These are phyloP conservation scores for Mycena maculata DNA, from an alignment of 768 basidiomycete genomes.

Conservation along the genomic window DNA sequence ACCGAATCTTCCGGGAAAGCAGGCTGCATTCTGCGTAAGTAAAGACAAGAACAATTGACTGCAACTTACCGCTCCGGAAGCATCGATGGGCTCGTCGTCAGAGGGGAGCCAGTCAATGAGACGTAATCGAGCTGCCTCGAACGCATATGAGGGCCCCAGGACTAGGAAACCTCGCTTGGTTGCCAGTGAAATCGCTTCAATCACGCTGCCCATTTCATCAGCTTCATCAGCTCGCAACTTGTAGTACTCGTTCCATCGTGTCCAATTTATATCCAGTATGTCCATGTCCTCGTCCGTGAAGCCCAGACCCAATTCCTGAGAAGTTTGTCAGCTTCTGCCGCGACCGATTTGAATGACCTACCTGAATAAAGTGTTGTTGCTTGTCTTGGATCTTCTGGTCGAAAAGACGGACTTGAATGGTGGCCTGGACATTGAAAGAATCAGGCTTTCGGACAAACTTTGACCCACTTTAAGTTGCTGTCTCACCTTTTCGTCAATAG, in stretches of 20 bases:
- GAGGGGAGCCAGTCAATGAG: not conserved
- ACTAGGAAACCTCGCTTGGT: not conserved
- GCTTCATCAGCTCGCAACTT: not conserved
- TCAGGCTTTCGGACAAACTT: no score
- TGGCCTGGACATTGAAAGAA: no score
- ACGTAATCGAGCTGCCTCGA: not conserved
- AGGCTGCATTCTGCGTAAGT: not conserved
- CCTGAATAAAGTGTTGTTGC: not conserved
- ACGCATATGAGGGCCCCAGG: not conserved
- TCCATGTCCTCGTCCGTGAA: not conserved
- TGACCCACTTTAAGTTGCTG: no score
- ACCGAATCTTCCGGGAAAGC: not conserved
- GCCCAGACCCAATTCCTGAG: not conserved
- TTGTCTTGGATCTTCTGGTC: not conserved
- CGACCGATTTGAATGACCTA: not conserved
- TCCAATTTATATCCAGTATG: constrained; percentile 8
- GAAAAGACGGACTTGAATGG: no score
- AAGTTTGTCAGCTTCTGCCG: not conserved
- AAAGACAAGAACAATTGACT: not conserved
- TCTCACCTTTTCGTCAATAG: not conserved
- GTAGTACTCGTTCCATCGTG: not conserved
- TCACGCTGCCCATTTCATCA: not conserved
- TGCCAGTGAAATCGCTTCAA: not conserved
- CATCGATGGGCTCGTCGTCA: constrained; percentile 8
- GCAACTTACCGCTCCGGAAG: not conserved